Base-by-base conservation (phyloP, 495 filamentous ascomycete genomes). In the Annulohypoxylon stygium region DNA sequence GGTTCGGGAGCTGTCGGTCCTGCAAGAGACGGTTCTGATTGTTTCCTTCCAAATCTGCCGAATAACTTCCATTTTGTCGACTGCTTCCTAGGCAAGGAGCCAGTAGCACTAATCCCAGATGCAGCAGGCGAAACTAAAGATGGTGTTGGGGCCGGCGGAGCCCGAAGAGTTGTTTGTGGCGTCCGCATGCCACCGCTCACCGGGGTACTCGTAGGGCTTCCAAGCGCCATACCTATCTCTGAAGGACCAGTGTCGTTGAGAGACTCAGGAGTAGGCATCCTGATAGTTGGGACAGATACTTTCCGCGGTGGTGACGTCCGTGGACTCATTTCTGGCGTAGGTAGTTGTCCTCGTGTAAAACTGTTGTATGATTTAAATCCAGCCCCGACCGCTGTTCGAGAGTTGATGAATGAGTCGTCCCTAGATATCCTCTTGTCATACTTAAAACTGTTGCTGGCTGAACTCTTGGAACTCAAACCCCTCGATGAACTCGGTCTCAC, bases 141-240 rank as follows among this genome's bases (percentile, higher is more conserved):
- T 18, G 70, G 67, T 43, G 11, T 59, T 33, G 59, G 63, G 26
- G 58, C 54, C 61, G 71, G 67, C 55, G 61, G 66, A 61, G 65
- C 71, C 23, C 61, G 70, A 18, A 33, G 63, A 57, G 57, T 70
- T 26, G 39, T 18, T 25, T 73, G 76, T 1, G 71, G 71, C 7
- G 67, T 53, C 63, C 64, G 70, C 20, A 30, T 61, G 60, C 53
- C 53, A 50, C 65, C 67, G 23, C 43, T 66, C 59, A 37, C 51
- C 18, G 75, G 78, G 43, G 69, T 75, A 14, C 55, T 58, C 36
- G 78, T 76, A 60, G 88, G 87, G 67, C 88, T 89, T 50, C 88
- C 87, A 47, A 90, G 78, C 12, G 87, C 88, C 86, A 90, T 87
- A 14, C 88, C 88, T 59, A 89, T 90, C 61, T 79, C 75, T 26